Base-by-base conservation (phyloP, 2,329 filamentous ascomycete genomes). In the Fusarium virguliforme region DNA sequence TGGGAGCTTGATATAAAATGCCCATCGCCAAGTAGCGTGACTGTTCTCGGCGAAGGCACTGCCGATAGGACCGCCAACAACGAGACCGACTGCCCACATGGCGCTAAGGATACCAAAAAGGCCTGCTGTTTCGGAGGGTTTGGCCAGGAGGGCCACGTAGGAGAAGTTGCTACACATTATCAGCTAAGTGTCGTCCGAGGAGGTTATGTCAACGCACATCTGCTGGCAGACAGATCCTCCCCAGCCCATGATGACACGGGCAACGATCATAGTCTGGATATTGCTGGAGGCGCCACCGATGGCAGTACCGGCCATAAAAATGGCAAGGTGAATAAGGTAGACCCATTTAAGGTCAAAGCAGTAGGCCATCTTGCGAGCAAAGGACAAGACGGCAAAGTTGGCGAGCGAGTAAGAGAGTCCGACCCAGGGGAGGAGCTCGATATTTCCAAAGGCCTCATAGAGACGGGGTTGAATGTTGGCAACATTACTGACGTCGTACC, bases 391-490 rank as follows among this genome's bases (percentile, higher is more conserved):
- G n/a, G 78, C 77, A 15, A 81, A 76, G 65, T 78, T 78, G 60
- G 75, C 77, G 12, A 80, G 67, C 0, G 78, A 78, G 63, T 81
- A 83, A 8, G 76, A 78, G 12, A 83, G 72, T 28, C 75, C 77
- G n/a, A 83, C 75, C 82, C 81, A 83, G 4, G 80, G 78, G 6
- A 84, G 74, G 2, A 82, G 73, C 37, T 81, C 77, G 38, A 83
- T 78, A 10, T 79, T 72, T 6, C 79, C 78, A 48, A 83, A 81
- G 24, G 85, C 86, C 58, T 85, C 80, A 76, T 90, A 90, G 54
- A 90, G 85, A 4, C 86, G 87, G 8, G 80, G 81, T 75, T 89
- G 90, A 53, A 88, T 85, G 69, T 89, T 86, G 8, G 87, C 85
- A 18, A 85, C 83, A 60, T 85, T 83, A 66, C 81, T 81, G 8